Evolutionary conservation across 2,329 filamentous ascomycete species (phyloP), one percentile per base, ranked within the genome.

Genomic region (Monilinia polystroma): DNA sequence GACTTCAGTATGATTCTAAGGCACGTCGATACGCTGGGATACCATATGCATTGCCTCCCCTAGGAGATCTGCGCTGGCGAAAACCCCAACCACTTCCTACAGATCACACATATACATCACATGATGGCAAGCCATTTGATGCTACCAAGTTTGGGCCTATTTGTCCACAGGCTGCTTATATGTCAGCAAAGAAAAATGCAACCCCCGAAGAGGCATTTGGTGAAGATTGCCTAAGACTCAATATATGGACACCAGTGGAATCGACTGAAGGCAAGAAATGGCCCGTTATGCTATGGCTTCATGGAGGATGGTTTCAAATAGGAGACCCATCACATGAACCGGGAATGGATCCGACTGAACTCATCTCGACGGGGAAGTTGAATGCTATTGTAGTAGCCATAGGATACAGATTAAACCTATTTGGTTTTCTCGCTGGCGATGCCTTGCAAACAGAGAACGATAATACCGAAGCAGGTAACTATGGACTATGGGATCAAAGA

Each of bases 401-500:
- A 5, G 66, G 65, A 1, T 65, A 65, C 23, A 38, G 77, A 51
- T 70, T 77, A 38, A 75, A 75, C 55, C 74, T 78, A 41, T 76
- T 78, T 64, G 76, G 76, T 1, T 77, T 77, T 60, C 76, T 76
- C 3, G 74, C 75, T 14, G 72, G 72, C 0, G 69, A 63, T 47
- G 67, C 45, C 56, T 38, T 64, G 54, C 38, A 67, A 54, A 23
- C 62, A 56, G n/a, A 92, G 91, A 69, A 77, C 87, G 12, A 14
- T 18, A 26, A 32, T 12, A 41, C 32, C 12, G 63, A 49, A 51
- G 45, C 47, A 29, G 63, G 63, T 23, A 65, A 65, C 74, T 81
- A 81, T 59, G 89, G 88, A 1, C 76, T 90, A 57, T 79, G 81
- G 68, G 87, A 90, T 72, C 86, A 89, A 75, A 81, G 84, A 67